Percentiles rank a stretch among this genome's conserved stretches.
Conservation (phyloP, 2,329 filamentous ascomycete genomes). For the Sordariomycetes sp. region DNA sequence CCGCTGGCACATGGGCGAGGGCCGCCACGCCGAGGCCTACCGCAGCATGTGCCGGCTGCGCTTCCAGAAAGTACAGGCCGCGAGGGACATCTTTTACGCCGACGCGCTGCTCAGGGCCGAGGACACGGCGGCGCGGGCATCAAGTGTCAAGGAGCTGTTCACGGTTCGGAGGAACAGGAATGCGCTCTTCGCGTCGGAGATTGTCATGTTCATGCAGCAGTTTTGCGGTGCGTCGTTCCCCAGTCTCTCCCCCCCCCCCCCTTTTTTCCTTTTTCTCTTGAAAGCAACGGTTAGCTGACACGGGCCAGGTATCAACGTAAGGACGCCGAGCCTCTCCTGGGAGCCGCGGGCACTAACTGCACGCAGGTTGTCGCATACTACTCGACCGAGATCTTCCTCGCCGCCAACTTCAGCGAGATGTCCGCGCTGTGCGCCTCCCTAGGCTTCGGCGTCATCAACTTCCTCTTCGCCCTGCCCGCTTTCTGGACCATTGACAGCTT, state of each 20-base stretch:
- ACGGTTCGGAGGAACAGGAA: constrained; percentile 49
- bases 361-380: constrained; percentile 32
- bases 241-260: too few species aligned
- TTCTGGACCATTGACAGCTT: constrained; percentile 57
- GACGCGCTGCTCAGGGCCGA: constrained; percentile 45
- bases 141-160: constrained; percentile 43
- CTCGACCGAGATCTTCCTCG: constrained; percentile 45
- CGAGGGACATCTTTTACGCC: constrained; percentile 42
- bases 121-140: constrained; percentile 15
- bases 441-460: constrained; percentile 53
- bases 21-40: constrained; percentile 31
- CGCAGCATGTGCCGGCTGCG: constrained; percentile 30
- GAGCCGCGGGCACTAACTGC: background rate
- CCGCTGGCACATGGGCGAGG: constrained; percentile 35
- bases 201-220: constrained; percentile 56
- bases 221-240: constrained; percentile 22
- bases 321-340: background rate
- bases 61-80: constrained; percentile 37
- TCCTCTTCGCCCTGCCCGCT: constrained; percentile 48
- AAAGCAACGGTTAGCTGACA: constrained; percentile 11
- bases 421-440: constrained; percentile 45
- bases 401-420: constrained; percentile 35
- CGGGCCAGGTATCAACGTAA: constrained; percentile 4
- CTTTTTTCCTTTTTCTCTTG: background rate
- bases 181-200: constrained; percentile 43